Evolutionary conservation across 441 rosid species (phyloP).

Genomic region (Cnidoscolus chayamansa): DNA sequence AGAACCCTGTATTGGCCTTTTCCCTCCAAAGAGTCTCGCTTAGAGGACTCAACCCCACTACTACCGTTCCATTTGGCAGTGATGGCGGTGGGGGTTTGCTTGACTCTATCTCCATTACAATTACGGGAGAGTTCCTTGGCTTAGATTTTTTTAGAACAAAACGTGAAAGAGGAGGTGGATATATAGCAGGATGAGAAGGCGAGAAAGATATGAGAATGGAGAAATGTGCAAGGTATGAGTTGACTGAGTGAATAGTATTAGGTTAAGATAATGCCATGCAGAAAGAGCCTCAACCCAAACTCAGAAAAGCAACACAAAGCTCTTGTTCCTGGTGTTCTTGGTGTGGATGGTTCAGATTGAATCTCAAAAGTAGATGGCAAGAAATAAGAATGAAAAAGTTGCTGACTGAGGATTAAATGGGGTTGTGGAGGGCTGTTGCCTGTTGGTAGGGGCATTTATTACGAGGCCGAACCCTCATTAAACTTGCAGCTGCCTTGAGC

Average conservation of each 20-base stretch:
- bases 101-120: slow-evolving; percentile 69
- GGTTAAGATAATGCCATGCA: slow-evolving; percentile 28
- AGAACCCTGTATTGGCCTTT: slow-evolving; percentile 47
- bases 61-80: slow-evolving; percentile 39
- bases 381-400: too few relatives aligned
- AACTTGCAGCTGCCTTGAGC: neutral
- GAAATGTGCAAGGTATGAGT: slow-evolving; percentile 27
- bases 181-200: neutral
- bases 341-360: neutral
- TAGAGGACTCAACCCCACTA: slow-evolving; percentile 72
- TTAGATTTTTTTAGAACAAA: neutral
- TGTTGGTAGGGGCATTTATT: slow-evolving; percentile 42
- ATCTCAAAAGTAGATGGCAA: neutral
- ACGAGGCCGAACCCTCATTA: slow-evolving; percentile 17
- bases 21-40: slow-evolving; percentile 90
- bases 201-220: slow-evolving; percentile 10
- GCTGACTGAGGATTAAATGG: slow-evolving; percentile 14
- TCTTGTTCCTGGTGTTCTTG: too few relatives aligned
- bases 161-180: neutral
- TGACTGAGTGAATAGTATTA: slow-evolving; percentile 8
- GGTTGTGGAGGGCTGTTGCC: neutral
- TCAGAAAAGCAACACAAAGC: neutral
- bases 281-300: slow-evolving; percentile 18
- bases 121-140: slow-evolving; percentile 24
- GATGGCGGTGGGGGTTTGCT: slow-evolving; percentile 40